Evolutionary conservation across 2,329 filamentous ascomycete genomes (phyloP).

Genomic region (Phaeosphaeria sp.): DNA sequence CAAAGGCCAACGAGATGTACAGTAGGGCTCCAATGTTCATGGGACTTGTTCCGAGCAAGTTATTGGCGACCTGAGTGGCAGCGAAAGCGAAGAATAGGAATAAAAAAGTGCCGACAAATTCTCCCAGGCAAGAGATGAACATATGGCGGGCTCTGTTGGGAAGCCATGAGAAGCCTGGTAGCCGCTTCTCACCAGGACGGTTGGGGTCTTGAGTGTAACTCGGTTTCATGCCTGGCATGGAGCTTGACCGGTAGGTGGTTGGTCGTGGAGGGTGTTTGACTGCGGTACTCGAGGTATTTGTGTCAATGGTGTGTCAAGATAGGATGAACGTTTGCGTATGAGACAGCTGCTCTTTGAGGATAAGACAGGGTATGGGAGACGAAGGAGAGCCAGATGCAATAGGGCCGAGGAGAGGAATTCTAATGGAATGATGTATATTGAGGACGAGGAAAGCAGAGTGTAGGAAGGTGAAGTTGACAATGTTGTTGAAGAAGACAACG

Average conservation of each 20-base stretch:
- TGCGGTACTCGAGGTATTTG: constrained; percentile 14
- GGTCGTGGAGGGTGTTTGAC: constrained; percentile 47
- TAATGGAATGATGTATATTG: neutral
- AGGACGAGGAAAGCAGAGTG: neutral
- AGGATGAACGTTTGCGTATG: constrained; percentile 26
- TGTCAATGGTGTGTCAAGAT: constrained; percentile 19
- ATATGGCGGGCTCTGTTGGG: constrained; percentile 53
- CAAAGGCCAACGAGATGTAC: constrained; percentile 47
- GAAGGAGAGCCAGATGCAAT: neutral
- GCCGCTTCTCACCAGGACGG: constrained; percentile 45
- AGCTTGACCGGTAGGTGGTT: constrained; percentile 34
- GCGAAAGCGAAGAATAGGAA: constrained; percentile 51
- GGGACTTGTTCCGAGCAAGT: constrained; percentile 26
- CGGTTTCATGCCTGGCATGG: constrained; percentile 48
- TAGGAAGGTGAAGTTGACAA: neutral
- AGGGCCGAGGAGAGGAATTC: neutral
- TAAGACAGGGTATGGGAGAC: constrained; percentile 12
- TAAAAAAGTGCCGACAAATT: constrained; percentile 49
- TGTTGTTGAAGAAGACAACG: neutral
- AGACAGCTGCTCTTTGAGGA: constrained; percentile 27
- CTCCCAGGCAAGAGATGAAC: constrained; percentile 54
- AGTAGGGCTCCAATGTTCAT: constrained; percentile 37
- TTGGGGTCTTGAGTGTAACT: constrained; percentile 40
- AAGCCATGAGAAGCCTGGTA: constrained; percentile 51
- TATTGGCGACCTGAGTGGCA: constrained; percentile 48